Percentiles rank a stretch among this genome's conserved stretches.
phyloP scores from a whole-genome alignment of 2,329 filamentous ascomycete species.

The Metarhizium anisopliae region DNA sequence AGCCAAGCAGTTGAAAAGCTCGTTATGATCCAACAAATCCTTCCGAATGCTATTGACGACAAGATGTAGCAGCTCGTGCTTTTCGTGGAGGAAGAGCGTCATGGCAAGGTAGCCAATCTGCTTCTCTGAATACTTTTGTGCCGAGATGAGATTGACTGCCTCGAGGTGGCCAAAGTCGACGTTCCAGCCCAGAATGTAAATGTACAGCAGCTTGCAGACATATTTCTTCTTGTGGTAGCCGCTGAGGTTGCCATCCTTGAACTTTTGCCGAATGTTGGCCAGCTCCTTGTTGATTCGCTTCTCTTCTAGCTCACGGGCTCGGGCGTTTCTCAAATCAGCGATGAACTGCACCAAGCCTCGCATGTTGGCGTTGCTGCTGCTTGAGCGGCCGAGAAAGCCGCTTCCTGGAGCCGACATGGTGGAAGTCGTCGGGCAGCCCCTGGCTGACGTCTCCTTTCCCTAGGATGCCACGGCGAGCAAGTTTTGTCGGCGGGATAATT shows the following conservation, averaged over 20 bases:
- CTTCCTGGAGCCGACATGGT: constrained; percentile 47
- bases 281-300: constrained; percentile 99
- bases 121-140: constrained; percentile 96
- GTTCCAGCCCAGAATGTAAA: constrained; percentile 98
- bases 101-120: constrained; percentile 98
- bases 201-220: constrained; percentile 98
- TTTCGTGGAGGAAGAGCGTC: constrained; percentile 92
- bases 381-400: constrained; percentile 59
- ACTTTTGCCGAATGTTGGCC: constrained; percentile 96
- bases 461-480: not conserved
- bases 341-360: constrained; percentile 95
- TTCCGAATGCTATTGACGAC: constrained; percentile 99
- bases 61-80: constrained; percentile 90
- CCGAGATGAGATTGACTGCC: constrained; percentile 94
- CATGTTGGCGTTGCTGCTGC: constrained; percentile 58
- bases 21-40: constrained; percentile 88
- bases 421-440: constrained; percentile 8
- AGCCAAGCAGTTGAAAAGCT: constrained; percentile 93
- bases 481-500: not conserved
- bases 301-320: constrained; percentile 91
- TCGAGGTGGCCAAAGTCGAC: constrained; percentile 98
- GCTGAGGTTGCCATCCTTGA: constrained; percentile 87
- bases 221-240: constrained; percentile 99
- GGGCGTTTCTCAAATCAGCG: constrained; percentile 87
- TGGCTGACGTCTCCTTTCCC: constrained; percentile 4